Evolutionary conservation across 2,329 filamentous ascomycete species (phyloP), one percentile per base, ranked within the genome.

Genomic region (Stachybotrys elegans): DNA sequence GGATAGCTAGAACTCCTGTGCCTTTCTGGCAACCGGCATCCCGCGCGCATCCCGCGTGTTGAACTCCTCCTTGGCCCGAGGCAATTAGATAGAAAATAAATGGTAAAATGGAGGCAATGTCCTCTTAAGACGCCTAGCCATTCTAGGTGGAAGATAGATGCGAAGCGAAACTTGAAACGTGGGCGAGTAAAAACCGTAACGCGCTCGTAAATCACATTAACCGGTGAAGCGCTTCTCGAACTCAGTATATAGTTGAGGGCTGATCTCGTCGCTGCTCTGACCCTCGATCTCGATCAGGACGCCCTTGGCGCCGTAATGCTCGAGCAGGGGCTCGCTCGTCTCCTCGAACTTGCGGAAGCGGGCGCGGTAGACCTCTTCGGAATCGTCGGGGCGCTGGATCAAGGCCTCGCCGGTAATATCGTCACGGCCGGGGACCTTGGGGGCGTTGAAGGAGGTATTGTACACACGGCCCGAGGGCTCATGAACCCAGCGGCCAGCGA

Each of bases 211-310:
- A 20, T 36, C n/a, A 13, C 14, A 16, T 51, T 31, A 65, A 23
- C 51, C 42, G 34, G 61, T 57, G 45, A 97, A 97, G 45, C 86
- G 78, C 59, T 72, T 79, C 68, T 88, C 83, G 63, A 98, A 88
- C 67, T 95, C 90, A 8, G 73, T 68, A 58, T 89, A 87, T 22
- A 98, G 73, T 70, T 90, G 83, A n/a, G 93, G 93, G 43, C 79
- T 91, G 55, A 98, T 98, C 69, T 97, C 93, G 60, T 98, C 88
- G 59, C 90, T 95, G 63, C 83, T 92, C 67, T 91, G 81, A 19
- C 93, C 93, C 54, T 88, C 75, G 4, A 96, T 89, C 49, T 88
- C 88, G 79, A 87, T 89, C 29, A 98, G 69, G 12, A 95, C 83
- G 9, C 88, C 89, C 61, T 86, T 85, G 51, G 79, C 78, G 40